These are phyloP conservation scores for Phytophthora crassamura DNA, from an alignment of 352 stramenopile genomes.

Conservation along the genomic window DNA sequence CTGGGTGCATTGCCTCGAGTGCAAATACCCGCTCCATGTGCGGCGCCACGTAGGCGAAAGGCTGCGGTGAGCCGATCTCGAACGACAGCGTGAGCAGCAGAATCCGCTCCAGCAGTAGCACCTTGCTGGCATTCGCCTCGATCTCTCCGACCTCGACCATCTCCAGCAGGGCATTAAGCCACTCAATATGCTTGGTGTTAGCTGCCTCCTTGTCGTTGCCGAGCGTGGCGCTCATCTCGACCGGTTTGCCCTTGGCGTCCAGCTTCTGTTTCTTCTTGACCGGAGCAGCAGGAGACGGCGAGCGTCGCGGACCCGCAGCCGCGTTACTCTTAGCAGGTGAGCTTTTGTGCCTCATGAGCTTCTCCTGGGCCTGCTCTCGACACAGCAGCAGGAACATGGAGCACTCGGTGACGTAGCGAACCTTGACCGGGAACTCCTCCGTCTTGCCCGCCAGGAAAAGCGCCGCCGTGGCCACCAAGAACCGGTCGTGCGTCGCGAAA, in stretches of 20 bases:
- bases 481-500: constrained; percentile 81
- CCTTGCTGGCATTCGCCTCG: constrained; percentile 62
- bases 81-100: constrained; percentile 81
- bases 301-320: constrained; percentile 6
- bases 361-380: constrained; percentile 43
- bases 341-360: constrained; percentile 33
- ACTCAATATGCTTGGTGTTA: constrained; percentile 73
- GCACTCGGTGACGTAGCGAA: constrained; percentile 79
- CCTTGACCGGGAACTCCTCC: constrained; percentile 83
- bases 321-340: constrained; percentile 22
- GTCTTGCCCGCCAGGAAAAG: constrained; percentile 82
- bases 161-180: constrained; percentile 64
- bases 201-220: constrained; percentile 61
- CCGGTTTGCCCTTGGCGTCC: constrained; percentile 41
- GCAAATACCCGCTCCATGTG: constrained; percentile 64
- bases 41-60: constrained; percentile 65
- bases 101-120: constrained; percentile 76
- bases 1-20: constrained; percentile 63
- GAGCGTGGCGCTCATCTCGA: constrained; percentile 60
- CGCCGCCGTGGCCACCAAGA: constrained; percentile 74
- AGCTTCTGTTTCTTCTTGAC: constrained; percentile 36
- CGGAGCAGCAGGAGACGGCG: constrained; percentile 20
- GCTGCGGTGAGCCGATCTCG: constrained; percentile 71
- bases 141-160: constrained; percentile 72
- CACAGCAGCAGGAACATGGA: constrained; percentile 71